phyloP scores from a whole-genome alignment of 2,329 filamentous ascomycete genomes.

The Sporothrix dimorphospora region DNA sequence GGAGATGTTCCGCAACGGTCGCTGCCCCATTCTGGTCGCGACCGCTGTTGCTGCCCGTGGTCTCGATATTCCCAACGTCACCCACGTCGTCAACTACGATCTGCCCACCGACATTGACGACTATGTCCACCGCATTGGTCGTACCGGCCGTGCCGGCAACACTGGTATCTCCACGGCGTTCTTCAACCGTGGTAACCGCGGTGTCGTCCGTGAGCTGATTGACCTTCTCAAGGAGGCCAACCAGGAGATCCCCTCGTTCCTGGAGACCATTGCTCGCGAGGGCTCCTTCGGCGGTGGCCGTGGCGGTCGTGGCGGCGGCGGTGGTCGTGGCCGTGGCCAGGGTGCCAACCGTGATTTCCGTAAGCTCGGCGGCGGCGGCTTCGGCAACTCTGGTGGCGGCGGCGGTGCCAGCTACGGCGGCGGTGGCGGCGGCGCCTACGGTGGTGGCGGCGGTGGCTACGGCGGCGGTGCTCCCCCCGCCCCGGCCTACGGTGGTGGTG shows the following conservation, averaged over 20 bases:
- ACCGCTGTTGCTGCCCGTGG: conserved; percentile 92
- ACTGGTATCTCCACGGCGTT: conserved; percentile 98
- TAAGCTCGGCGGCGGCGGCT: conserved; percentile 68
- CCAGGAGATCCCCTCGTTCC: conserved; percentile 90
- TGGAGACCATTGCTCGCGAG: conserved; percentile 97
- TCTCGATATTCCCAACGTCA: conserved; percentile 94
- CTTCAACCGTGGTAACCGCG: conserved; percentile 99
- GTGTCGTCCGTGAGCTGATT: conserved; percentile 92
- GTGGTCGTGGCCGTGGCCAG: conserved; percentile 73
- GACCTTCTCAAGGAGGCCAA: conserved; percentile 99
- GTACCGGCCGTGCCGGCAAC: conserved; percentile 99
- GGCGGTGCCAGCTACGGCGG: conserved; percentile 55
- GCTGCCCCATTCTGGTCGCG: conserved; percentile 94
- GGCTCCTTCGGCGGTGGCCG: conserved; percentile 78
- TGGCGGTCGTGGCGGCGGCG: conserved; percentile 64
- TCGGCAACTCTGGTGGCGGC: conserved; percentile 57
- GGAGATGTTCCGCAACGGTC: conserved; percentile 94
- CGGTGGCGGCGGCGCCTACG: conserved; percentile 45
- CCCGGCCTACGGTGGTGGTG: conserved; percentile 46
- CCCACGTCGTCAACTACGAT: conserved; percentile 98
- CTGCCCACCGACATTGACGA: conserved; percentile 89
- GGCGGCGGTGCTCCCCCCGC: conserved; percentile 38
- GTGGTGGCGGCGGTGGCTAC: conserved; percentile 47
- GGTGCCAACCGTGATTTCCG: conserved; percentile 85
- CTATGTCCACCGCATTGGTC: conserved; percentile 98